Conservation (phyloP, 805 yeast genomes). For the Candida ipomoeae region DNA sequence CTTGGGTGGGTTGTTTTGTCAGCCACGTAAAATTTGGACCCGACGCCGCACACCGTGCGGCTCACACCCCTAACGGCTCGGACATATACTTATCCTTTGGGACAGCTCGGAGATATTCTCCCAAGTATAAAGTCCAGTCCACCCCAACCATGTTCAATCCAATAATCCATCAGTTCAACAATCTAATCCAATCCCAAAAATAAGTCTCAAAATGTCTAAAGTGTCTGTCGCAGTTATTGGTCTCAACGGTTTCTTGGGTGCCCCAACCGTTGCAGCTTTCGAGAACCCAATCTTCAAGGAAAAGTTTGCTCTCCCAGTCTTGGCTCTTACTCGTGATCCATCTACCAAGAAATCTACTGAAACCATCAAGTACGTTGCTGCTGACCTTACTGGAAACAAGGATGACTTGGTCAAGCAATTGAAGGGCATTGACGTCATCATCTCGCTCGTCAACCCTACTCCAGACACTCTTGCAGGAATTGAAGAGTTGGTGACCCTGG, state of each 20-base stretch:
- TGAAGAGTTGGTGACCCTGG: constrained; percentile 36
- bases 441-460: constrained; percentile 37
- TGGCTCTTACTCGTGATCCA: constrained; percentile 28
- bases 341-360: constrained; percentile 32
- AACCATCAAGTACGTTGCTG: constrained; percentile 36
- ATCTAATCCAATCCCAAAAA: background rate
- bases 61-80: no score
- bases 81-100: no score
- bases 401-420: constrained; percentile 30
- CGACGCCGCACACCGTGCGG: no score
- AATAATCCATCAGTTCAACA: background rate
- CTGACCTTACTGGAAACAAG: constrained; percentile 23
- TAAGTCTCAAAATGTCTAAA: constrained; percentile 14
- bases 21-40: no score
- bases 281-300: constrained; percentile 38
- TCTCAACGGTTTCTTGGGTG: constrained; percentile 48
- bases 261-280: constrained; percentile 44
- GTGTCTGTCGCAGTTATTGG: constrained; percentile 50
- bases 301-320: constrained; percentile 45
- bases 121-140: no score
- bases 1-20: no score
- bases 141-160: no score
- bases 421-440: constrained; percentile 46
- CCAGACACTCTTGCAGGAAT: constrained; percentile 29
- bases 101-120: no score